Evolutionary conservation across 441 rosid genomes (phyloP).

Genomic region (Pelargonium fulgidum): DNA sequence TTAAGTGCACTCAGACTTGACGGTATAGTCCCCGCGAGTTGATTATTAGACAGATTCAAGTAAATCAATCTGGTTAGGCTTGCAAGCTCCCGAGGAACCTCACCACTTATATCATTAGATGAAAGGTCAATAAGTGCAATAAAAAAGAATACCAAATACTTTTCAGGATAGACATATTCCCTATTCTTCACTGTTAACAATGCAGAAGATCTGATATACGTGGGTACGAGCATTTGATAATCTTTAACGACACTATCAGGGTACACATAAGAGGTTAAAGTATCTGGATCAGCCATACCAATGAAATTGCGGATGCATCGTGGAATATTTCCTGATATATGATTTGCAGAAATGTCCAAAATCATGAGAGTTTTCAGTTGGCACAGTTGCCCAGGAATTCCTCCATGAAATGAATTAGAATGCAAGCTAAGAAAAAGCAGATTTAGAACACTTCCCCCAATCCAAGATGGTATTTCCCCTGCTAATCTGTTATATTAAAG

Average conservation of each 20-base stretch:
- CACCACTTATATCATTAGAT: neutral
- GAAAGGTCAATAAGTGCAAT: neutral
- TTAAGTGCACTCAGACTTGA: neutral
- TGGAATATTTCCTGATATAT: neutral
- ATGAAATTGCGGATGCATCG: neutral
- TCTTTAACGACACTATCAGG: neutral
- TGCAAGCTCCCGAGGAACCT: neutral
- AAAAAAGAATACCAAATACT: neutral
- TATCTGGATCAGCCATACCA: neutral
- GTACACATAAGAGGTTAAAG: neutral
- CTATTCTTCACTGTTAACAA: too few relatives aligned
- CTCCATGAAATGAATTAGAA: conserved; percentile 1
- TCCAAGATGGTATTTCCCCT: neutral
- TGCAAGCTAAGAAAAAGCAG: neutral
- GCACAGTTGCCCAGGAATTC: neutral
- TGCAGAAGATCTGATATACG: neutral
- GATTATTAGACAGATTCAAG: neutral
- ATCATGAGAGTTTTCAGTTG: neutral
- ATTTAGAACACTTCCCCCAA: neutral
- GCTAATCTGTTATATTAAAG: neutral
- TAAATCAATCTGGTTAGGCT: neutral
- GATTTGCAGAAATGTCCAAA: neutral
- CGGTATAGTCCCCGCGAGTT: neutral
- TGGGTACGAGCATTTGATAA: neutral
- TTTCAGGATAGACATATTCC: neutral